Base-by-base conservation (phyloP, 768 basidiomycete genomes). In the Sporobolomyces phaffii region DNA sequence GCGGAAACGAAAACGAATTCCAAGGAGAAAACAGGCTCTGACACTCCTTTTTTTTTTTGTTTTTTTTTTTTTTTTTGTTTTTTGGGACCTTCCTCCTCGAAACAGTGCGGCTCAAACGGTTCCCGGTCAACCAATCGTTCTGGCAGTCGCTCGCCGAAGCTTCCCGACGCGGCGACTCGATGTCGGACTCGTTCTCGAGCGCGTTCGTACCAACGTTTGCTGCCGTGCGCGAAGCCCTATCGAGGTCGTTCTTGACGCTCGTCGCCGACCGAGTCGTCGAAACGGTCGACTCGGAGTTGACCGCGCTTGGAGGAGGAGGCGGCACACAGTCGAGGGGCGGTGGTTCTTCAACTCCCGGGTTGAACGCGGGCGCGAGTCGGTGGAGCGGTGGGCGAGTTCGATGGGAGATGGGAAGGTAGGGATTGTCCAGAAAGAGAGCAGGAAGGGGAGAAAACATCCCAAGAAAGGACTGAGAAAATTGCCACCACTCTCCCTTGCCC, bases 101-200 rank as follows among this genome's bases (percentile, higher is more conserved):
- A n/a, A n/a, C 64, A 71, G 72, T 75, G 17, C 59, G 64, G 0
- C 67, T 75, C 20, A 71, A 72, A 49, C 67, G 68, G 7, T 75
- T 74, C 68, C 74, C 74, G 0, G 34, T 54, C 2, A 67, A 75
- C 13, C 72, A 72, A 62, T 47, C 40, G 26, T 69, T 74, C 57
- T 73, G 72, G 69, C 62, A 72, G 40, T 64, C 63, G 10, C 29
- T 71, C 26, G 41, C 33, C 43, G 68, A 72, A 13, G 69, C 70
- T 10, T 64, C 68, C 7, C 45, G 64, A 9, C 62, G 68, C 7
- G 74, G 74, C 45, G 74, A 75, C 58, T 63, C 74, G 26, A 72
- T 75, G 33, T 47, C 45, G 8, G 73, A 74, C 54, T 34, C 51
- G 3, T 11, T 44, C 60, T 58, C 61, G 22, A 9, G 28, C 33